Percentiles rank a stretch among this genome's conserved stretches.
Conservation (phyloP, 2,329 filamentous ascomycete species). For the Nemania sp. region DNA sequence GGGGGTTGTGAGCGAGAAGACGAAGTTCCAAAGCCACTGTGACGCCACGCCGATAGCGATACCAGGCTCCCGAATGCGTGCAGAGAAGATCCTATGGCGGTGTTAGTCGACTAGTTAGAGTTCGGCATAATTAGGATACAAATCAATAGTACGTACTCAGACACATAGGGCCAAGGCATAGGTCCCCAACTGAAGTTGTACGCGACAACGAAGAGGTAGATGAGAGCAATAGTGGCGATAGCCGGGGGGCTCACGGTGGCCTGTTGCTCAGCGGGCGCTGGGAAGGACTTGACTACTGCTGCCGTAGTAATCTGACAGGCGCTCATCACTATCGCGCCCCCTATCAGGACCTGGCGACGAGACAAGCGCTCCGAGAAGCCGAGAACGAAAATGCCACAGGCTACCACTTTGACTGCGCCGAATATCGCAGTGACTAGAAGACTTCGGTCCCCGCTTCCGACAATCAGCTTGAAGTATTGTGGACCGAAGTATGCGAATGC, state of each 20-base stretch:
- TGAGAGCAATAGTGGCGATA: slow-evolving; percentile 64
- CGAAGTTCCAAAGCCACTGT: slow-evolving; percentile 64
- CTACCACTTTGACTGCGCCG: slow-evolving; percentile 64
- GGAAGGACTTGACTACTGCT: slow-evolving; percentile 57
- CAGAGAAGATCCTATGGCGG: slow-evolving; percentile 58
- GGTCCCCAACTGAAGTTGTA: slow-evolving; percentile 65
- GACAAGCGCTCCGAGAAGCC: slow-evolving; percentile 63
- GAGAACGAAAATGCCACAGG: slow-evolving; percentile 64
- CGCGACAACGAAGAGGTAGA: slow-evolving; percentile 66
- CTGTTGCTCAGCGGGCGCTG: slow-evolving; percentile 46
- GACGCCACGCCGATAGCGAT: slow-evolving; percentile 59
- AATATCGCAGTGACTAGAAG: slow-evolving; percentile 66
- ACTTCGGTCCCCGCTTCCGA: slow-evolving; percentile 57
- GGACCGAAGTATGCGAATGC: slow-evolving; percentile 67
- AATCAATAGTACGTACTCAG: slow-evolving; percentile 51
- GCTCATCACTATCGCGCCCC: slow-evolving; percentile 59
- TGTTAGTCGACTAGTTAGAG: slow-evolving; percentile 25
- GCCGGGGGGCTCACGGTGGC: slow-evolving; percentile 54
- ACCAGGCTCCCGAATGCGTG: slow-evolving; percentile 61
- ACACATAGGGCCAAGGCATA: slow-evolving; percentile 63
- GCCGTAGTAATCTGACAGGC: slow-evolving; percentile 59
- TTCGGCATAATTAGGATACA: neutral
- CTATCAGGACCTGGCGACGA: slow-evolving; percentile 56
- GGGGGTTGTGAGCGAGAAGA: slow-evolving; percentile 61
- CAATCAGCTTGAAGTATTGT: slow-evolving; percentile 65